Conservation (phyloP, 805 yeast genomes). For the Torulaspora quercuum region DNA sequence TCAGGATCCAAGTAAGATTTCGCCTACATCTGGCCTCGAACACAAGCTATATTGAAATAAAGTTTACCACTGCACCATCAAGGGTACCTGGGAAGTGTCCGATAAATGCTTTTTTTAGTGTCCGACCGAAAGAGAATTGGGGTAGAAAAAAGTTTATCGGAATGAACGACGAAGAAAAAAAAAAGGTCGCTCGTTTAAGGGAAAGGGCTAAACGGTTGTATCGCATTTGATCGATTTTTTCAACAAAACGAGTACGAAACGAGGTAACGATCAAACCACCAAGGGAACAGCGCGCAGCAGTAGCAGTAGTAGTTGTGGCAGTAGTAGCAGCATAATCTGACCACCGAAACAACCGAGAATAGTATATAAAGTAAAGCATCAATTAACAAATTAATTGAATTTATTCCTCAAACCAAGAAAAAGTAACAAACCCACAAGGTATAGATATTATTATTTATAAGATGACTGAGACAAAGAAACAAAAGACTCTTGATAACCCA, state of each 20-base stretch:
- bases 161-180: too few relatives aligned
- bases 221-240: conserved; percentile 8
- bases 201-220: conserved; percentile 5
- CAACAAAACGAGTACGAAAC: conserved; percentile 4
- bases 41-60: neutral
- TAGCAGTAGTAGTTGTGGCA: conserved; percentile 4
- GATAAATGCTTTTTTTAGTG: too few relatives aligned
- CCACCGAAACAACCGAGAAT: conserved; percentile 1
- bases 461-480: conserved; percentile 34
- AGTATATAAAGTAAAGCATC: conserved; percentile 1
- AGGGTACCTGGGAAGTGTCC: too few relatives aligned
- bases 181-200: conserved; percentile 4
- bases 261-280: too few relatives aligned
- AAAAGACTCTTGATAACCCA: conserved; percentile 28
- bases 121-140: too few relatives aligned
- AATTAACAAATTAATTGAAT: neutral
- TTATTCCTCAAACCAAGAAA: neutral
- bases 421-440: neutral
- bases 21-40: too few relatives aligned
- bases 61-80: conserved; percentile 5
- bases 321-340: conserved; percentile 1
- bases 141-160: too few relatives aligned
- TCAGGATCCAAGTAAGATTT: too few relatives aligned
- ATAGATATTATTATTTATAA: conserved; percentile 1
- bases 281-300: conserved; percentile 7